Evolutionary conservation across 257 asterid genomes (phyloP).

Genomic region (Penstemon eatonii): DNA sequence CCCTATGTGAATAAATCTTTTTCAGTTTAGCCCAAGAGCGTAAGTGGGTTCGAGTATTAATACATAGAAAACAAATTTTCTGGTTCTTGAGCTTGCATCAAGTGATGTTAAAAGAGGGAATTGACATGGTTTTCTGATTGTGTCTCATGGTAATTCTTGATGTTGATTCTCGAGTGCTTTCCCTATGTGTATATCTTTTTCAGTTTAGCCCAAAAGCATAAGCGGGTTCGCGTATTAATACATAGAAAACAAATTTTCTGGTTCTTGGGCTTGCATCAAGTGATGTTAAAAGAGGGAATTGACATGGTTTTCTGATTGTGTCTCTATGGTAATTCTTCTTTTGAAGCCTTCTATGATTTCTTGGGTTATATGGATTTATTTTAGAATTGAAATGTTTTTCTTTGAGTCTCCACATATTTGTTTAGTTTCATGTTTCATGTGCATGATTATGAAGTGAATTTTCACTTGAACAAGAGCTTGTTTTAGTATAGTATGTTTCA

Average conservation of each 20-base stretch:
- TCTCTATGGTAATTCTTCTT: background rate
- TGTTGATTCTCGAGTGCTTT: no score
- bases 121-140: background rate
- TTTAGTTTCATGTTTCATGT: background rate
- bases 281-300: conserved; percentile 14
- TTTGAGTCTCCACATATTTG: background rate
- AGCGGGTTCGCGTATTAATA: background rate
- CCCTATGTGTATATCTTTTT: conserved; percentile 2
- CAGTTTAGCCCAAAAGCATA: background rate
- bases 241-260: background rate
- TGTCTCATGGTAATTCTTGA: background rate
- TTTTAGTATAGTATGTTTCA: background rate
- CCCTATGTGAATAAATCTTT: conserved; percentile 1
- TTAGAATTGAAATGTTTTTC: background rate
- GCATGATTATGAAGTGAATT: conserved; percentile 17
- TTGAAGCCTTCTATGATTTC: background rate
- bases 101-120: conserved; percentile 13
- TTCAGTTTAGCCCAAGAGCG: background rate
- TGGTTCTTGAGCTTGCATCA: conserved; percentile 18
- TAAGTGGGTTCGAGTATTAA: background rate
- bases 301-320: background rate
- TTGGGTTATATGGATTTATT: background rate
- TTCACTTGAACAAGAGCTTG: background rate
- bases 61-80: background rate
- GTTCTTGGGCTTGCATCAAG: conserved; percentile 11